Conservation (phyloP, 2,329 filamentous ascomycete species). For the Dactylonectria macrodidyma region DNA sequence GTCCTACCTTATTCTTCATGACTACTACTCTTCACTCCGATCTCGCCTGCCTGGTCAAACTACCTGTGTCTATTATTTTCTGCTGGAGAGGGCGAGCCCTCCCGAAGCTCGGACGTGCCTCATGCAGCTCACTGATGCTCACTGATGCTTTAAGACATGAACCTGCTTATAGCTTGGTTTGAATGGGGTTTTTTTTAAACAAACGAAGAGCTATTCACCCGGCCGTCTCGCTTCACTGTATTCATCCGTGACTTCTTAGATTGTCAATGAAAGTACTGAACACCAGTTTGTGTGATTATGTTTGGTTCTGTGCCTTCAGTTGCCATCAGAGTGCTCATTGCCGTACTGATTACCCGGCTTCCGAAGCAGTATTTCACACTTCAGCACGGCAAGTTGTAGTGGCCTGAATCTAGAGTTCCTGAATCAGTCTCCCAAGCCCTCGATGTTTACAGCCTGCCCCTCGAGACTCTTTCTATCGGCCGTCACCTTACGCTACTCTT, state of each 20-base stretch:
- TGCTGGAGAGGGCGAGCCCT: not conserved
- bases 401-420: not conserved
- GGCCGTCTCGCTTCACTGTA: not conserved
- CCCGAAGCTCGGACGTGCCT: constrained; percentile 19
- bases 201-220: not conserved
- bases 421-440: constrained; percentile 19
- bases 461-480: constrained; percentile 16
- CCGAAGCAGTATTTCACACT: constrained; percentile 24
- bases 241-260: constrained; percentile 4
- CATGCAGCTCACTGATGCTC: not conserved
- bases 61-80: constrained; percentile 1
- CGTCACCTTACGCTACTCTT: not conserved
- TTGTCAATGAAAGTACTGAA: not conserved
- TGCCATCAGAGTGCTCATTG: not conserved
- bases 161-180: constrained; percentile 5
- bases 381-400: not conserved
- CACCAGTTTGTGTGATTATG: not conserved
- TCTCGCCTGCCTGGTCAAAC: constrained; percentile 28
- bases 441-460: constrained; percentile 14
- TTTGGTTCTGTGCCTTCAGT: not conserved
- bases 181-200: not conserved
- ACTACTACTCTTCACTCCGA: constrained; percentile 17
- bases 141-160: not conserved
- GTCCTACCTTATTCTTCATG: constrained; percentile 27
- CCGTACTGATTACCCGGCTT: constrained; percentile 9